These are phyloP conservation scores for Phoma sp. DNA, from an alignment of 2,329 filamentous ascomycete species.

Conservation along the genomic window DNA sequence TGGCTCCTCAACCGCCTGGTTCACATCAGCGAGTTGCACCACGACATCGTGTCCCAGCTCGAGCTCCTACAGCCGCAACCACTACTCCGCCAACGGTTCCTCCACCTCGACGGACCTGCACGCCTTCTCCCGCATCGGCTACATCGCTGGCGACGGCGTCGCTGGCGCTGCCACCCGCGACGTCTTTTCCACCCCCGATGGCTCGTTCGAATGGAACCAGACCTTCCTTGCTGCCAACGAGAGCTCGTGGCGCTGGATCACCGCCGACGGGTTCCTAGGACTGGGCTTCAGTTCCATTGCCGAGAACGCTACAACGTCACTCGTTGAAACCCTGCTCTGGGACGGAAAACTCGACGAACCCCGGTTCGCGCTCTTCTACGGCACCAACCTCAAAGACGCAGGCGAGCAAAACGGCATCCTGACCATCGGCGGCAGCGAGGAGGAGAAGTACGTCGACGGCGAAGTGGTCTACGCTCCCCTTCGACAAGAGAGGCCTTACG, in stretches of 20 bases:
- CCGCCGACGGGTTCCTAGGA: conserved; percentile 27
- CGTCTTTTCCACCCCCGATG: conserved; percentile 14
- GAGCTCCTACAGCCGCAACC: conserved; percentile 14
- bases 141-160: conserved; percentile 22
- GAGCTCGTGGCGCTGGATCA: conserved; percentile 26
- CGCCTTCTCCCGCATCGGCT: conserved; percentile 12
- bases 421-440: conserved; percentile 43
- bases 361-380: conserved; percentile 25
- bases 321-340: conserved; percentile 28
- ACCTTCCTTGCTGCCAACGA: conserved; percentile 25
- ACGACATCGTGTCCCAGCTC: conserved; percentile 17
- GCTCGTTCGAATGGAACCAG: conserved; percentile 25
- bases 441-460: conserved; percentile 67
- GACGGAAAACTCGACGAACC: conserved; percentile 20
- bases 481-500: conserved; percentile 14
- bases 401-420: conserved; percentile 22
- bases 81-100: conserved; percentile 21
- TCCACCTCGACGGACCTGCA: conserved; percentile 18
- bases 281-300: conserved; percentile 29
- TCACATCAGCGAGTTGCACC: conserved; percentile 24
- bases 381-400: conserved; percentile 14
- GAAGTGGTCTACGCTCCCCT: conserved; percentile 57
- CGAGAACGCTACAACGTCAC: conserved; percentile 13
- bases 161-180: conserved; percentile 17
- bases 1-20: conserved; percentile 21